Base-by-base conservation (phyloP, 225 moss, liverwort and hornwort species). In the Climacium dendroides region DNA sequence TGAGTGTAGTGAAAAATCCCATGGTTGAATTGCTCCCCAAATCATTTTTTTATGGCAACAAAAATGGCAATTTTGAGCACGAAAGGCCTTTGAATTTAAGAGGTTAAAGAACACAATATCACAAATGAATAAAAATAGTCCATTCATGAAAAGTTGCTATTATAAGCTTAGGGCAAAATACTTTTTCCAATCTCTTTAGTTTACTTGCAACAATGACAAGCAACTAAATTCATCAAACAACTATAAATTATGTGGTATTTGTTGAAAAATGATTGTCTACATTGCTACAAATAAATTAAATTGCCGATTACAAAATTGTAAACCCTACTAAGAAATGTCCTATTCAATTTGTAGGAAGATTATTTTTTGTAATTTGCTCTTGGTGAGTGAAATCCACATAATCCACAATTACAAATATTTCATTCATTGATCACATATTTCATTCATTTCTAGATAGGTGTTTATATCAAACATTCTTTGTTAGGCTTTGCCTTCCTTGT, bases 101-200 rank as follows among this genome's bases (percentile, higher is more conserved):
- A 1, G 2, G 22, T 4, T 37, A 23, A 67, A 35, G 23, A 23
- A 37, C 4, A 67, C 37, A 39, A 67, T 39, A 69, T 69, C 5
- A 14, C 1, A 69, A 14, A 39, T 69, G 25, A 39, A 69, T 37
- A 67, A 67, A 69, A 20, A 2, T 69, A 25, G 3, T 14, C 3
- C 1, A 5, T 41, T 16, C 15, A 28, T 43, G 0, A 71, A 71
- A 71, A 26, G 2, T 2, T 43, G 4, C 9, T 43, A 15, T 8
- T 43, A 26, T 10, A 43, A 28, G 1, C 6, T 28, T 26, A 5
- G 3, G 1, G 0, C 0, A 5, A 0, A 17, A 43, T 41, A 14
- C 1, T 70, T 70, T 70, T 43, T n/a, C 14, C 15, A 71, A 71
- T 43, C 5, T 28, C 71, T 26, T 45, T 26, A 45, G 1, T 3